Evolutionary conservation across 2,329 filamentous ascomycete species (phyloP), one percentile per base, ranked within the genome.

Genomic region (Colletotrichum tofieldiae): DNA sequence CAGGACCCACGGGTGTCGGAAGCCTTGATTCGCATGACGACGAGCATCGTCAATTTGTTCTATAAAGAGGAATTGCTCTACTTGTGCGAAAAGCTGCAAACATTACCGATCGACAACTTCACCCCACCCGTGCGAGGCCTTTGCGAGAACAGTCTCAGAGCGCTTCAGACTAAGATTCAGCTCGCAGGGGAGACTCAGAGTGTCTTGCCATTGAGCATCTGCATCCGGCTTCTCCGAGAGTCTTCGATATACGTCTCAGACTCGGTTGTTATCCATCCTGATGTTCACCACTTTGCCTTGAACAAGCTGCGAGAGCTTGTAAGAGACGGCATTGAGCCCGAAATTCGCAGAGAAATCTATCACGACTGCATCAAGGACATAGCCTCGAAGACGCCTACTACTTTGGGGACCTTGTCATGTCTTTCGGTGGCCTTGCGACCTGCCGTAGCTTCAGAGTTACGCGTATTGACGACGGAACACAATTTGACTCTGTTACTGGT

Each of bases 1-100:
- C 94, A 95, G 77, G 95, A 98, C 79, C 92, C 93, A 5, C 90
- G 95, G 67, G 92, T 96, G n/a, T 91, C 94, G 9, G 92, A 95
- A 61, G 95, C 95, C 37, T 89, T 97, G 32, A 86, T 95, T 59
- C 86, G 86, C 23, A 93, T 97, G 89, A 80, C 88, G 39, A 79
- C 77, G 4, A 83, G 80, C 23, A 87, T 89, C 51, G 77, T 84
- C 1, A 82, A 85, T 47, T 80, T 92, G 11, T 86, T 88, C 65
- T 82, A 86, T 9, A 82, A 84, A 39, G 76, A 84, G 0, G 79
- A 84, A 6, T 81, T 94, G 49, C 79, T 93, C 8, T 92, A 94
- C 77, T 81, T 96, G 39, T 94, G 92, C 77, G 84, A 88, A 62
- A 97, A 96, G 79, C 86, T 96, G 35, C 84, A 91, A 66, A 84